A percentile compares a stretch with the other conserved stretches of the same genome.
phyloP scores from a whole-genome alignment of 78 protist species.

The Planoprotostelium fungivorum region DNA sequence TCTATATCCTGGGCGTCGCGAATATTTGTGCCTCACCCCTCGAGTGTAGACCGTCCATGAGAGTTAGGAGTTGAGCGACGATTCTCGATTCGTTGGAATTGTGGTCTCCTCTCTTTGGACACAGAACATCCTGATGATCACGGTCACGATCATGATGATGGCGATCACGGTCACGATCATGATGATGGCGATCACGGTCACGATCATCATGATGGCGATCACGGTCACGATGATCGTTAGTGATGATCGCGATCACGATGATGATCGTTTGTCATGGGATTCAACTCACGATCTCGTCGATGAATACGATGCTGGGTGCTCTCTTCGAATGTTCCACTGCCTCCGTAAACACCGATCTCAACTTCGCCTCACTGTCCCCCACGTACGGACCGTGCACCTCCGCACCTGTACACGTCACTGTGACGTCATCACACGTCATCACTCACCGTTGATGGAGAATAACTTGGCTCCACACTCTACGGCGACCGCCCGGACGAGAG shows the following conservation, averaged over 20 bases:
- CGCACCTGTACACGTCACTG: constrained; percentile 10
- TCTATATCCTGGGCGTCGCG: background rate
- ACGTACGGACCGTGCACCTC: constrained; percentile 39
- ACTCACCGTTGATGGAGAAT: constrained; percentile 94
- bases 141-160: background rate
- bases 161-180: too few relatives aligned
- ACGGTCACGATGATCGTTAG: too few relatives aligned
- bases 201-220: too few relatives aligned
- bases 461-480: constrained; percentile 98
- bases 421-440: background rate
- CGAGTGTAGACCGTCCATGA: constrained; percentile 41
- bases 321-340: constrained; percentile 3
- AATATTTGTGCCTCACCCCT: constrained; percentile 19
- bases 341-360: constrained; percentile 19
- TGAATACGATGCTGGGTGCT: constrained; percentile 29
- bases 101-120: constrained; percentile 42
- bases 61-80: constrained; percentile 43
- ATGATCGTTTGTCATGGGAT: background rate
- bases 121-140: constrained; percentile 21
- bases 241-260: too few relatives aligned
- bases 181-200: background rate
- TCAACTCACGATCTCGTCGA: constrained; percentile 40
- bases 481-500: constrained; percentile 98
- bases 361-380: constrained; percentile 57
- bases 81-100: constrained; percentile 32